These are phyloP conservation scores for Bipolaris gigantea DNA, from an alignment of 2,329 filamentous ascomycete genomes.

Conservation along the genomic window DNA sequence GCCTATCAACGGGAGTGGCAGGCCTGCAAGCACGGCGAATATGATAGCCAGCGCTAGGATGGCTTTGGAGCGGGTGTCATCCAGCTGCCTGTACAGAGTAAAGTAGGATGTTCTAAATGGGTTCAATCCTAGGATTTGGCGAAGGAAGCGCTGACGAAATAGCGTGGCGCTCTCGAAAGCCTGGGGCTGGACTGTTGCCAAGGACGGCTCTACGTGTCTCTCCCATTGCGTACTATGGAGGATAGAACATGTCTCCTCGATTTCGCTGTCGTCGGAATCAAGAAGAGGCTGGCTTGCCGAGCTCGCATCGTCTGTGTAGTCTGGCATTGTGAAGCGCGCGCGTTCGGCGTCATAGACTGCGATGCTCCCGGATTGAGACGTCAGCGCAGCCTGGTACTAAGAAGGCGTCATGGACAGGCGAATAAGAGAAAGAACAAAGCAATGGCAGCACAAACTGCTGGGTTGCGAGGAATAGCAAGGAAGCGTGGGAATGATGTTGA, in stretches of 20 bases:
- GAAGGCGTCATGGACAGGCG: not conserved
- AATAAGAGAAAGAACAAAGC: not conserved
- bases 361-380: conserved; percentile 6
- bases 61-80: conserved; percentile 44
- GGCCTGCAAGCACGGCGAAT: conserved; percentile 57
- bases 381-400: not conserved
- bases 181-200: conserved; percentile 41
- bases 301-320: conserved; percentile 18
- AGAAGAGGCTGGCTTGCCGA: conserved; percentile 24
- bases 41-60: conserved; percentile 42
- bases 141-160: conserved; percentile 39
- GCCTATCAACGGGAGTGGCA: conserved; percentile 65
- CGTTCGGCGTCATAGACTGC: conserved; percentile 3
- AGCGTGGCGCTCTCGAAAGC: conserved; percentile 35
- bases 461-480: conserved; percentile 7
- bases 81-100: conserved; percentile 51
- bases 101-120: conserved; percentile 55
- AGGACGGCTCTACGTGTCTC: conserved; percentile 39
- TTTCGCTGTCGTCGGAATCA: conserved; percentile 24
- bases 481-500: conserved; percentile 16
- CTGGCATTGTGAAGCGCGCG: conserved; percentile 9
- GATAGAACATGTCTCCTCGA: conserved; percentile 19
- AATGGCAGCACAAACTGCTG: not conserved
- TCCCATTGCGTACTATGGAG: conserved; percentile 36
- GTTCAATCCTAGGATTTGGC: conserved; percentile 48